Evolutionary conservation across 371 early-diverging fungal species (phyloP), one percentile per base, ranked within the genome.

Genomic region (Apophysomyces variabilis): DNA sequence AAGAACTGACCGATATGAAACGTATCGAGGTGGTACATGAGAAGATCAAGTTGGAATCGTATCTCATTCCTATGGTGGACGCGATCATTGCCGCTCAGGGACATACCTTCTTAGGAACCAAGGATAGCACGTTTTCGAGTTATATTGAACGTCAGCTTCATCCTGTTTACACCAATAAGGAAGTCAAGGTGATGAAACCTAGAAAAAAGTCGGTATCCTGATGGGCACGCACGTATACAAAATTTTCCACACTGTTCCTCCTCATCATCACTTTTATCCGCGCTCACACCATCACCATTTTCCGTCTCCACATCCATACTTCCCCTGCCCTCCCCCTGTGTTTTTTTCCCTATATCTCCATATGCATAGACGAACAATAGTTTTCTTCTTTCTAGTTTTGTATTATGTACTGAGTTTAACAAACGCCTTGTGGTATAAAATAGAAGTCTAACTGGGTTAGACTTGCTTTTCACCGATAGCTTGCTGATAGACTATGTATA

Each of bases 41-140:
- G 38, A 78, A 79, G 4, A 81, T 86, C 3, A 77, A 78, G 7
- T 66, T 88, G 39, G 73, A 78, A 54, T 71, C 75, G 18, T 85
- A 84, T 58, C 58, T 89, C 46, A 85, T 89, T 38, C 89, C 89
- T 7, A 87, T 89, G 85, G 77, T 89, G 7, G 89, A 89, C 61
- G 86, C 87, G 18, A 82, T 89, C 47, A 85, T 86, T 45, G 73
- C 87, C 7, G 80, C 89, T 14, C 86, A 87, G 57, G 89, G 87
- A 0, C 79, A 77, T 58, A 72, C 80, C 1, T 89, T 89, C 50
- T 68, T 76, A 41, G 87, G 89, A 14, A 89, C 89, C 0, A 79
- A 78, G 1, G 80, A 81, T 60, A 86, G 86, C 21, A 87, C 87
- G 3, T 89, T 89, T 47, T 81, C 85, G 14, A 76, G 74, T 0